Percentiles rank a stretch among this genome's conserved stretches.
Evolutionary conservation across 108 stramenopile genomes (phyloP).

Genomic region (Nitzschia sp.): DNA sequence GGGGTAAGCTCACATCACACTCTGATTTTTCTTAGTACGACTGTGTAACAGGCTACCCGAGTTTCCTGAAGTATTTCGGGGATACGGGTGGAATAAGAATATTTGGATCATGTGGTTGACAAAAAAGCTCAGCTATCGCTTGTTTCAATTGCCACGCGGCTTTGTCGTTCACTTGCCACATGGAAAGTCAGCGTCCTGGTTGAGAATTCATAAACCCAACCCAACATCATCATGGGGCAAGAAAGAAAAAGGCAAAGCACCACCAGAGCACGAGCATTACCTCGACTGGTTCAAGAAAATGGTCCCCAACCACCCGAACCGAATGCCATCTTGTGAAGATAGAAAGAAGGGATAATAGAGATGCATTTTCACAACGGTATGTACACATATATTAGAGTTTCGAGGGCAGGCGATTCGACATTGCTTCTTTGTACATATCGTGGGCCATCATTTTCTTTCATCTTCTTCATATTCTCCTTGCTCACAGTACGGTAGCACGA

Average conservation of each 20-base stretch:
- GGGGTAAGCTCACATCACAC: too few relatives aligned
- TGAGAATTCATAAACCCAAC: background rate
- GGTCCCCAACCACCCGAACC: background rate
- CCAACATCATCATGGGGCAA: too few relatives aligned
- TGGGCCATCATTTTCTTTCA: conserved; percentile 92
- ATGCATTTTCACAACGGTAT: too few relatives aligned
- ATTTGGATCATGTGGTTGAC: conserved; percentile 65
- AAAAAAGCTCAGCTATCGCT: conserved; percentile 45
- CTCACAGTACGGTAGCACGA: conserved; percentile 59
- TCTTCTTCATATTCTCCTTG: conserved; percentile 93
- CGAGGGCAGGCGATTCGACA: too few relatives aligned
- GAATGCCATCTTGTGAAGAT: background rate
- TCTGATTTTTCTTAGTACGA: too few relatives aligned
- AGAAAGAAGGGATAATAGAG: too few relatives aligned
- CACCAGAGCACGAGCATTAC: conserved; percentile 3
- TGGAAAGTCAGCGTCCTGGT: conserved; percentile 49
- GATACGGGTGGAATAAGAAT: conserved; percentile 81
- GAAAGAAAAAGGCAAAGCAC: background rate
- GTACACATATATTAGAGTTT: too few relatives aligned
- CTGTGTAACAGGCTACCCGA: conserved; percentile 65
- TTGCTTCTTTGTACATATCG: conserved; percentile 53
- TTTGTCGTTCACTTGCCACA: conserved; percentile 79
- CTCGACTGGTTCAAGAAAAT: background rate
- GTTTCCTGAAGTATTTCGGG: conserved; percentile 66
- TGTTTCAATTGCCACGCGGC: conserved; percentile 54